phyloP scores from a whole-genome alignment of 2,329 filamentous ascomycete genomes.

The Neurospora sp. region DNA sequence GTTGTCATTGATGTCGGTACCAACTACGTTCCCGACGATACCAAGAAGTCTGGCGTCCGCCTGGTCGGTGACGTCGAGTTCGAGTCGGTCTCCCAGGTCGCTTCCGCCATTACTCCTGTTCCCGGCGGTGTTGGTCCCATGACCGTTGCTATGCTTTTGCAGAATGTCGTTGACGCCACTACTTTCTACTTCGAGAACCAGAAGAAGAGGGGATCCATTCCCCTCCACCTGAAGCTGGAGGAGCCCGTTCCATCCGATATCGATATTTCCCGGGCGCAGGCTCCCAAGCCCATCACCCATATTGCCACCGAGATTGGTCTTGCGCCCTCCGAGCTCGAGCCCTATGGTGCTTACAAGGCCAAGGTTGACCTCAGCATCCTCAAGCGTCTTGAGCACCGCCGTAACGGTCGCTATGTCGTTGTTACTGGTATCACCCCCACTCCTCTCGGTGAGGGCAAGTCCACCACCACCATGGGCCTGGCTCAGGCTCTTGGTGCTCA shows the following conservation, averaged over 20 bases:
- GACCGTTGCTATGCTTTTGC: slow-evolving; percentile 96
- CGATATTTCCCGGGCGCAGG: slow-evolving; percentile 77
- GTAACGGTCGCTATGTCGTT: slow-evolving; percentile 82
- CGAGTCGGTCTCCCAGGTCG: slow-evolving; percentile 72
- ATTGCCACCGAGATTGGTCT: slow-evolving; percentile 84
- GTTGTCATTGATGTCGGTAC: slow-evolving; percentile 97
- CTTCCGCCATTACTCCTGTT: slow-evolving; percentile 89
- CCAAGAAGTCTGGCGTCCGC: slow-evolving; percentile 84
- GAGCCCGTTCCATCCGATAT: slow-evolving; percentile 92
- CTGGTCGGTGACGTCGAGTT: slow-evolving; percentile 95
- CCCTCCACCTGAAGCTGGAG: slow-evolving; percentile 72
- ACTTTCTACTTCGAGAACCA: slow-evolving; percentile 72
- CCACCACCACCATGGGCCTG: slow-evolving; percentile 92
- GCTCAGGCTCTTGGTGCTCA: slow-evolving; percentile 89
- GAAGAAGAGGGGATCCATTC: slow-evolving; percentile 67
- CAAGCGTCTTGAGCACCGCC: slow-evolving; percentile 75
- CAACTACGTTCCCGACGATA: slow-evolving; percentile 82
- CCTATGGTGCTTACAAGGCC: slow-evolving; percentile 90
- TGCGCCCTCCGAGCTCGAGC: slow-evolving; percentile 78
- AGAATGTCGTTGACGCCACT: slow-evolving; percentile 87
- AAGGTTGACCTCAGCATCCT: slow-evolving; percentile 82
- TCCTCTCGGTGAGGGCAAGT: slow-evolving; percentile 93
- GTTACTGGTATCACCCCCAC: slow-evolving; percentile 96
- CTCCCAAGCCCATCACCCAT: slow-evolving; percentile 81
- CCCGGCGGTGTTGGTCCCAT: slow-evolving; percentile 96